Percentiles rank a stretch among this genome's conserved stretches.
Conservation (phyloP, 371 early-diverging fungal genomes). For the Rhizomucor pusillus region DNA sequence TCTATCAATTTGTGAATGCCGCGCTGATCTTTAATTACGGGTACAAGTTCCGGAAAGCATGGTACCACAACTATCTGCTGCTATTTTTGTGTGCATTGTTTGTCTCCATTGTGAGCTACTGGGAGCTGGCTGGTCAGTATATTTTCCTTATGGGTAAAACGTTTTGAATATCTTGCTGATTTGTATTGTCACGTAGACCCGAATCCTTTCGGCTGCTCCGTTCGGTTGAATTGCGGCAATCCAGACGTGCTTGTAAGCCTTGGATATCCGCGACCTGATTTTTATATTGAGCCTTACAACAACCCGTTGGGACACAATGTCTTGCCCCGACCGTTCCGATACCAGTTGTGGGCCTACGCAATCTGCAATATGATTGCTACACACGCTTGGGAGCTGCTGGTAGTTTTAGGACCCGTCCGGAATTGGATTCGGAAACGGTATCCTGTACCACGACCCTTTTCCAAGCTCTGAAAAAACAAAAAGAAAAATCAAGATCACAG, state of each 20-base stretch:
- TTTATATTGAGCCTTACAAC: constrained; percentile 60
- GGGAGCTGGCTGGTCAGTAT: constrained; percentile 55
- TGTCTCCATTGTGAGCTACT: constrained; percentile 53
- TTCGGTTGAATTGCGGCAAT: constrained; percentile 76
- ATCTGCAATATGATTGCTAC: constrained; percentile 32
- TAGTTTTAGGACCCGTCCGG: constrained; percentile 37
- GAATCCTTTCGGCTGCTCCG: constrained; percentile 63
- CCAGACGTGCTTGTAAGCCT: constrained; percentile 40
- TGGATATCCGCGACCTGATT: constrained; percentile 51
- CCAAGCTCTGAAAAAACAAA: neutral
- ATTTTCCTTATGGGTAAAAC: no score
- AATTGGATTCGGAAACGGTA: constrained; percentile 14
- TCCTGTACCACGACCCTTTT: neutral
- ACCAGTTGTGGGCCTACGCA: constrained; percentile 40
- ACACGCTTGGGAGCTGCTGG: constrained; percentile 32
- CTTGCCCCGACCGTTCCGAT: constrained; percentile 58
- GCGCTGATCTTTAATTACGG: constrained; percentile 65
- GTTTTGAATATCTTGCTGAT: no score
- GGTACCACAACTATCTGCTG: constrained; percentile 62
- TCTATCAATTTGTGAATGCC: constrained; percentile 64
- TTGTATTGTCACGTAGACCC: constrained; percentile 43
- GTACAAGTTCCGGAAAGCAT: constrained; percentile 51
- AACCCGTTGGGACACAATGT: constrained; percentile 67
- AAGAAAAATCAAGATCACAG: neutral
- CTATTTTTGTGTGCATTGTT: constrained; percentile 53